A percentile compares a stretch with the other conserved stretches of the same genome.
Evolutionary conservation across 306 rosid species (phyloP).

Genomic region (Castanopsis chinensis): DNA sequence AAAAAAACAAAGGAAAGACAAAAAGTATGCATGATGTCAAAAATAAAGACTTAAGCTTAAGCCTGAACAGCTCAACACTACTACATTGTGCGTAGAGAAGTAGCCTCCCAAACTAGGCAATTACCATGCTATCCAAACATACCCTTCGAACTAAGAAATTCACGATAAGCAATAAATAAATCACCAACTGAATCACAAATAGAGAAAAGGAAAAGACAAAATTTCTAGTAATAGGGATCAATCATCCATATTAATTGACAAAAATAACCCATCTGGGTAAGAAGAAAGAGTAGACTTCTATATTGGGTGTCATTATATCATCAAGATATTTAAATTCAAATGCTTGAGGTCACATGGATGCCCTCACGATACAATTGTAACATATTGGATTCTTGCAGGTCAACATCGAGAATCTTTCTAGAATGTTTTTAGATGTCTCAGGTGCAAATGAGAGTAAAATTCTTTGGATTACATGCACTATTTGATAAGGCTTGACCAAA

Average conservation of each 20-base stretch:
- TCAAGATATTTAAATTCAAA: neutral
- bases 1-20: too few species aligned
- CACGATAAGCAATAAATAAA: too few species aligned
- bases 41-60: too few species aligned
- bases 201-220: too few species aligned
- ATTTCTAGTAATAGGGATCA: too few species aligned
- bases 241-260: neutral
- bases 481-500: neutral
- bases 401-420: neutral
- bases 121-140: too few species aligned
- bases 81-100: too few species aligned
- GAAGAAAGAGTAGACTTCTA: neutral
- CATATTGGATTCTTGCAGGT: neutral
- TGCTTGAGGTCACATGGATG: neutral
- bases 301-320: neutral
- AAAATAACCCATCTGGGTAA: neutral
- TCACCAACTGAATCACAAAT: too few species aligned
- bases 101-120: too few species aligned
- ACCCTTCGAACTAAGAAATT: too few species aligned
- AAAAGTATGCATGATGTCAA: too few species aligned
- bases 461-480: neutral
- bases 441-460: neutral
- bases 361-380: neutral
- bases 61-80: too few species aligned
- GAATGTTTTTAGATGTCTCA: neutral